Percentiles rank a stretch among this genome's conserved stretches.
phyloP scores from a whole-genome alignment of 805 yeast genomes.

The Candida succiphila region DNA sequence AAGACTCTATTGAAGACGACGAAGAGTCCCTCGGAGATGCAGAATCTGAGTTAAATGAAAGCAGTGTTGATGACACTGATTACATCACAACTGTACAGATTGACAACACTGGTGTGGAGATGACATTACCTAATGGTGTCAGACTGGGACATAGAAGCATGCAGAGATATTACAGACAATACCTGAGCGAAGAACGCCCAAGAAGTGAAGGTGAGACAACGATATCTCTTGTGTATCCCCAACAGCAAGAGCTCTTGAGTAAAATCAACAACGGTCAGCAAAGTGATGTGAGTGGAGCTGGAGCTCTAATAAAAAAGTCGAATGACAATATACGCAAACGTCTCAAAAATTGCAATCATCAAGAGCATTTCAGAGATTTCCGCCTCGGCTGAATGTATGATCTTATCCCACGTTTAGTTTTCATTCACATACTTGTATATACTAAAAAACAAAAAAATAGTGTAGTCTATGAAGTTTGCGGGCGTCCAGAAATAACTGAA shows the following conservation, averaged over 20 bases:
- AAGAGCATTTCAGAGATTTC: conserved; percentile 62
- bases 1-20: conserved; percentile 16
- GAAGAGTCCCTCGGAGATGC: conserved; percentile 23
- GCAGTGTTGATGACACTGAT: conserved; percentile 15
- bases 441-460: too few species aligned
- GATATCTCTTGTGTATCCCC: conserved; percentile 9
- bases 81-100: conserved; percentile 20
- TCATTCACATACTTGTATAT: too few species aligned
- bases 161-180: conserved; percentile 59
- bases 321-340: conserved; percentile 35
- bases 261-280: too few species aligned
- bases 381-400: conserved; percentile 3
- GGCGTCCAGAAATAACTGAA: conserved; percentile 5
- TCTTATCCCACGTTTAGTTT: too few species aligned
- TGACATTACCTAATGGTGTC: conserved; percentile 67
- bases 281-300: conserved; percentile 2
- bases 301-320: background rate
- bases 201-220: conserved; percentile 58
- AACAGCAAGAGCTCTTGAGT: conserved; percentile 9
- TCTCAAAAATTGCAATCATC: conserved; percentile 59
- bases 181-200: conserved; percentile 30
- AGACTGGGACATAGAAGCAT: conserved; percentile 73
- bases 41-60: conserved; percentile 10
- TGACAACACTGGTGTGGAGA: conserved; percentile 41
- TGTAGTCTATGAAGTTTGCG: too few species aligned